phyloP scores from a whole-genome alignment of 1,284 basidiomycete species.

The Trichosporon coremiiforme region DNA sequence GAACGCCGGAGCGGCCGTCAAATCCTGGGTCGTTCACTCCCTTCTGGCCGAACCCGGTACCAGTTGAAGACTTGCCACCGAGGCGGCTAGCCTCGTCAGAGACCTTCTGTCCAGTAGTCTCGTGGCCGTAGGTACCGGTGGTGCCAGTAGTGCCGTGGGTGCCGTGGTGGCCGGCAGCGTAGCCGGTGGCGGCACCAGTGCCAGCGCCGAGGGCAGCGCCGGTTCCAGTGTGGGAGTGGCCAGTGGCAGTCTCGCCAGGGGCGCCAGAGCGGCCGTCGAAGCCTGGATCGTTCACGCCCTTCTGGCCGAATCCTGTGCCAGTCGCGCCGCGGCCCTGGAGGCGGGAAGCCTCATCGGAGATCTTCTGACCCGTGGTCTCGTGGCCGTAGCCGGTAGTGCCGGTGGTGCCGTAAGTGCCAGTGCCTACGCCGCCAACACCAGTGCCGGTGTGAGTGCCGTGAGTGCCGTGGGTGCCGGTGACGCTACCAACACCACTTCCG shows the following conservation, averaged over 20 bases:
- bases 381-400: not conserved
- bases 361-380: constrained; percentile 5
- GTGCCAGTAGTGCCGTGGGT: constrained; percentile 5
- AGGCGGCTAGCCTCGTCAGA: not conserved
- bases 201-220: not conserved
- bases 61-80: not conserved
- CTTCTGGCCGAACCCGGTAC: not conserved
- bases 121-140: not conserved
- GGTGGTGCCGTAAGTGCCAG: not conserved
- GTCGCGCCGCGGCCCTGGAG: not conserved
- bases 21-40: constrained; percentile 7
- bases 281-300: constrained; percentile 3
- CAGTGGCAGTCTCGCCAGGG: not conserved
- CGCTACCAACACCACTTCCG: not conserved
- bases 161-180: not conserved
- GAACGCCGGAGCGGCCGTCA: constrained; percentile 4
- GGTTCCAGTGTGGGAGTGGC: not conserved
- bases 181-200: not conserved
- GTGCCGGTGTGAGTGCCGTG: not conserved
- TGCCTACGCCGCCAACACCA: not conserved
- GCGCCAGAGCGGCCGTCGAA: not conserved
- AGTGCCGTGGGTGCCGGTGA: not conserved
- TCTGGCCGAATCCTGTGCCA: not conserved
- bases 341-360: not conserved
- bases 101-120: constrained; percentile 12